Evolutionary conservation across 2,329 filamentous ascomycete genomes (phyloP), one percentile per base, ranked within the genome.

Genomic region (Ascochyta lentis): DNA sequence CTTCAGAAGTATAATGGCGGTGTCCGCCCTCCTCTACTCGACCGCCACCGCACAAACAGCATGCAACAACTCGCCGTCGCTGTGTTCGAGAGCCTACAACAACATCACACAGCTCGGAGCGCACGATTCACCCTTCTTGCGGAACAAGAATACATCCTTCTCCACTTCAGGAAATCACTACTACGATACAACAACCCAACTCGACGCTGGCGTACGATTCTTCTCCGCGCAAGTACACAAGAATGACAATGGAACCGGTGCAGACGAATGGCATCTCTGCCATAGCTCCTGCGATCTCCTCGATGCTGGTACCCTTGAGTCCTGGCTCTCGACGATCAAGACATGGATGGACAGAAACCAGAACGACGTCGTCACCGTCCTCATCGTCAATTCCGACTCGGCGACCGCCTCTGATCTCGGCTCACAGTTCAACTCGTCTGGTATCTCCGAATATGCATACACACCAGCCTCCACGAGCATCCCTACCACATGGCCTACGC

Each of bases 61-160:
- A 29, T 95, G 91, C 83, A 95, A 95, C 78, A 94, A 94, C 80
- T 92, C 89, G 0, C 89, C 90, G 0, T 78, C 81, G 39, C 83
- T 95, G 37, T 95, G 91, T 80, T 79, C 78, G 58, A 85, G 85
- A 60, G 78, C 84, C 16, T 95, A 95, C 79, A 87, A 86, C 77
- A 86, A 89, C 63, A 84, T 95, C 65, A 93, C 90, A 3, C 84
- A 93, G 73, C 84, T 94, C 68, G 90, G 90, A 22, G 89, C 89
- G 16, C 90, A 93, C 77, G 84, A 92, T 76, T 87, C 85, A 58
- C 81, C 89, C 10, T 93, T 92, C 71, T 74, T 92, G 39, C 82
- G 89, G 45, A 87, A 91, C 66, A 73, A 78, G 24, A 82, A 81
- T 51, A 89, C 86, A 0, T 79, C 77, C 57, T 84, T 88, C 73